phyloP scores from a whole-genome alignment of 139 green algal genomes.

The Chlamydomonas sp. region DNA sequence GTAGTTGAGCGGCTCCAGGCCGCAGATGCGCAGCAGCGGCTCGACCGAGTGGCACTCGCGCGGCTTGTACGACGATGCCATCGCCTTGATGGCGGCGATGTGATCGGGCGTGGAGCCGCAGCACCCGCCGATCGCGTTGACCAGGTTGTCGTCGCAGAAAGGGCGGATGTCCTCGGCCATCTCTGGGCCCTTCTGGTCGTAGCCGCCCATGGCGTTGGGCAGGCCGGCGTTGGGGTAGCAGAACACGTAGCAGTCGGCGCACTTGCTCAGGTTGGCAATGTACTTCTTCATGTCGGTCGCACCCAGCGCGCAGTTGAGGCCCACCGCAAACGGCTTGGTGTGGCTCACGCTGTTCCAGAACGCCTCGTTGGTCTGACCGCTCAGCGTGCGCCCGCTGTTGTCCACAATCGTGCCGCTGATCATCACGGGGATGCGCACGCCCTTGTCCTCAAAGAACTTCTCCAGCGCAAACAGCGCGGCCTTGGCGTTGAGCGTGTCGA shows the following conservation, averaged over 20 bases:
- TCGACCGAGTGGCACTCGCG: conserved; percentile 54
- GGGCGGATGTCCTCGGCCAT: conserved; percentile 92
- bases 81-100: conserved; percentile 73
- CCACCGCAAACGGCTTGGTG: conserved; percentile 84
- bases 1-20: conserved; percentile 94
- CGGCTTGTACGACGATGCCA: conserved; percentile 58
- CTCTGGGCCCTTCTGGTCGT: conserved; percentile 89
- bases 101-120: conserved; percentile 87
- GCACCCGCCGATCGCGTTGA: conserved; percentile 95
- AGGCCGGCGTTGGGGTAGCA: conserved; percentile 97
- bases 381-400: conserved; percentile 89
- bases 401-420: conserved; percentile 95
- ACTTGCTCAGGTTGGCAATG: conserved; percentile 80
- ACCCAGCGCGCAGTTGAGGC: conserved; percentile 95
- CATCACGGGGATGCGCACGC: conserved; percentile 84
- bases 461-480: conserved; percentile 91
- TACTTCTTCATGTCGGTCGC: conserved; percentile 92
- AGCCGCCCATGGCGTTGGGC: conserved; percentile 97
- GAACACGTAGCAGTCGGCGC: conserved; percentile 91
- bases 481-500: conserved; percentile 97
- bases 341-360: conserved; percentile 95
- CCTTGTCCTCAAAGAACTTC: conserved; percentile 76
- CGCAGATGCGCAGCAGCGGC: conserved; percentile 78
- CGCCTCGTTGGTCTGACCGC: conserved; percentile 96
- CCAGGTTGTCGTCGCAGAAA: conserved; percentile 79